phyloP scores from a whole-genome alignment of 331 rosid genomes.

The Malus hybrid region DNA sequence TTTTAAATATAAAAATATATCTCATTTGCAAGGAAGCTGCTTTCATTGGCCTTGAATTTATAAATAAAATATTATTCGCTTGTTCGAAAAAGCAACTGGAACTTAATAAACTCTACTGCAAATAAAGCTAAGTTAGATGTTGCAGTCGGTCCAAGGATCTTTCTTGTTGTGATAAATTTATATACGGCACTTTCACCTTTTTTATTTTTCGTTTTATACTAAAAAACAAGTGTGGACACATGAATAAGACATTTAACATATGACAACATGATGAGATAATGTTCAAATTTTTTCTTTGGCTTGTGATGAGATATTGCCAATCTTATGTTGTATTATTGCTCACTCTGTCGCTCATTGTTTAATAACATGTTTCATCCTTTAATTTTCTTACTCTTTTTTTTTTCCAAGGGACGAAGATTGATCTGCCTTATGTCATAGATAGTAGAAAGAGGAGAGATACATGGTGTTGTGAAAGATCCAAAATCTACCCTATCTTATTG shows the following conservation, averaged over 20 bases:
- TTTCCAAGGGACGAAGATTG: background rate
- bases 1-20: background rate
- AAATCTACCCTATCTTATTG: background rate
- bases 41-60: background rate
- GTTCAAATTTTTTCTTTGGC: background rate
- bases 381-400: too few relatives aligned
- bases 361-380: background rate
- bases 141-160: background rate
- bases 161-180: background rate
- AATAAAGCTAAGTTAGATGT: background rate
- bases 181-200: background rate
- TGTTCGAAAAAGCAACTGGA: background rate
- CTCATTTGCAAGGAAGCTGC: background rate
- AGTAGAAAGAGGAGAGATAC: background rate
- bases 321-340: background rate
- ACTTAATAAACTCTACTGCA: background rate
- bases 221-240: background rate
- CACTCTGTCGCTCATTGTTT: background rate
- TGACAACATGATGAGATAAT: background rate
- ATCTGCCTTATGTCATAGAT: background rate
- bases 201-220: background rate
- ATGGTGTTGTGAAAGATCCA: background rate
- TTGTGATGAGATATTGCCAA: background rate
- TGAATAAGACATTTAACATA: background rate
- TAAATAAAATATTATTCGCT: background rate